phyloP scores from a whole-genome alignment of 352 stramenopile species.

The Globisporangium nagaii region DNA sequence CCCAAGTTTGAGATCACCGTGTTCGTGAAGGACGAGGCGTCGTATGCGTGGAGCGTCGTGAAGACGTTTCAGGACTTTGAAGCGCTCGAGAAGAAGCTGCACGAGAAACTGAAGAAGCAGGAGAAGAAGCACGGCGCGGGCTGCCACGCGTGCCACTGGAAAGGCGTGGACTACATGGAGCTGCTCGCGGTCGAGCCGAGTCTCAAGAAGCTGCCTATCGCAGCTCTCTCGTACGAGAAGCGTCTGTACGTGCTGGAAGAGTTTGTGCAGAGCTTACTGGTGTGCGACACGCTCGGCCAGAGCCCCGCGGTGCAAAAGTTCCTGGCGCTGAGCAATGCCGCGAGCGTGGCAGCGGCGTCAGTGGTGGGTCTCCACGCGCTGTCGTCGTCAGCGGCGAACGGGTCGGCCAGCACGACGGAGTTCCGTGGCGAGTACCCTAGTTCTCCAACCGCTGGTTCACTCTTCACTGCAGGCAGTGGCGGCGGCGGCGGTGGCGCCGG shows the following conservation, averaged over 20 bases:
- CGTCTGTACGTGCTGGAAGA: constrained; percentile 53
- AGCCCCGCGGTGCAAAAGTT: constrained; percentile 76
- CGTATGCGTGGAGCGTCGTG: constrained; percentile 60
- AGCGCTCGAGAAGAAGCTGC: constrained; percentile 54
- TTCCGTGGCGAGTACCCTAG: constrained; percentile 6
- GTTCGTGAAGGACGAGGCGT: constrained; percentile 44
- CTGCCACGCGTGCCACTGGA: constrained; percentile 45
- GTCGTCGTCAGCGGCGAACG: not conserved
- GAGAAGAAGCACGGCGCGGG: constrained; percentile 54
- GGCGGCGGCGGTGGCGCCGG: not conserved
- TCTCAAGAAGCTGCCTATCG: constrained; percentile 33
- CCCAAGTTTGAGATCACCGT: constrained; percentile 52
- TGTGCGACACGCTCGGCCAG: constrained; percentile 67
- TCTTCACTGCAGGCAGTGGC: not conserved
- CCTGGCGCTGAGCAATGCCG: constrained; percentile 33
- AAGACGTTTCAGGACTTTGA: constrained; percentile 74
- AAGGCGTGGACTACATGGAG: constrained; percentile 70
- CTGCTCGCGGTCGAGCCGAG: constrained; percentile 36
- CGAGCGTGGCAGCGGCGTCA: not conserved
- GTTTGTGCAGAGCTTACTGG: constrained; percentile 69
- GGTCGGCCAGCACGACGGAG: constrained; percentile 8
- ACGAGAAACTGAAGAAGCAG: constrained; percentile 64
- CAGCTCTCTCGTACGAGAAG: constrained; percentile 52
- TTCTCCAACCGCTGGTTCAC: constrained; percentile 5
- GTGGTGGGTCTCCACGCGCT: not conserved